Base-by-base conservation (phyloP, 208 protist genomes). In the Acanthamoeba lenticulata region DNA sequence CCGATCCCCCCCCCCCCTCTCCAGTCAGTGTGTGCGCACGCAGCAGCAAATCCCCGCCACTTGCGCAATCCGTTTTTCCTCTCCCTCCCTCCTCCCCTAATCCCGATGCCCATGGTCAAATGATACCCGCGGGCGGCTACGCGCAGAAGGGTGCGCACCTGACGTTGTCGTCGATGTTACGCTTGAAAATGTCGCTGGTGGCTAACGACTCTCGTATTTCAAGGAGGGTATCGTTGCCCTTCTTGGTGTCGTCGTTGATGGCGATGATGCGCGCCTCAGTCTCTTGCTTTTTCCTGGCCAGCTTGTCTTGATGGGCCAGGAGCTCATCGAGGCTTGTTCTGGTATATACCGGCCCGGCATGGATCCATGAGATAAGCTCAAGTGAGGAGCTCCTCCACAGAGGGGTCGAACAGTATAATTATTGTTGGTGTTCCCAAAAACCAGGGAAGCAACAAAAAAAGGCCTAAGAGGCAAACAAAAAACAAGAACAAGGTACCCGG, bases 121-220 rank as follows among this genome's bases (percentile, higher is more conserved):
- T 24, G 19, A 15, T 11, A 21, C 49, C 9, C 45, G 45, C 15
- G 45, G 9, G 5, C 45, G 19, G 49, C 19, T 21, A 24, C 15
- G 49, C 4, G 0, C 13, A 88, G 79, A 44, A 49, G 47, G 13
- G 29, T 11, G 32, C 19, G 29, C 29, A 40, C 67, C 36, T 11
- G 67, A 88, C 24, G 77, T 44, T 88, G 29, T 88, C 77, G 27
- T 88, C 77, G 47, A 88, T 88, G 77, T 88, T 88, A 13, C 77
- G 77, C 42, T 88, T 88, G 45, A 55, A 52, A 0, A 88, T 88
- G 36, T 88, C 77, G 2, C 42, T 57, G 0, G 36, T 88, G 42
- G 77, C 77, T n/a, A 88, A n/a, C 21, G 42, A 32, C 42, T 88
- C 77, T 69, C 42, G 21, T 36, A 88, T 44, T 36, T 55, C 24